Percentiles rank a stretch among this genome's conserved stretches.
phyloP scores from a whole-genome alignment of 192 early-diverging fungal genomes.

The Coemansia sp. region DNA sequence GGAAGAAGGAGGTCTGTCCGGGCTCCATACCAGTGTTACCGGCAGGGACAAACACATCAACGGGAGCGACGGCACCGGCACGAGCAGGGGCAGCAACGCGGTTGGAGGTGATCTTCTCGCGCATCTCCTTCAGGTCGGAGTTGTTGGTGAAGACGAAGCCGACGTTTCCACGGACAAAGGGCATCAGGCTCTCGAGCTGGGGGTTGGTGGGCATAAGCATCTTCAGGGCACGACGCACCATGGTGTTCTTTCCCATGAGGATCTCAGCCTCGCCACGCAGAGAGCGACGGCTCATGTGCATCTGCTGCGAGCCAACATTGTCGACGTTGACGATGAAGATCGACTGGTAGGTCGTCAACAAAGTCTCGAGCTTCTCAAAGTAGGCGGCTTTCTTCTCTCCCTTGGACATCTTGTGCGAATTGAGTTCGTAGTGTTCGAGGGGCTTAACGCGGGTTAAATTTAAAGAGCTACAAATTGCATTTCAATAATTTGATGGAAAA shows the following conservation, averaged over 20 bases:
- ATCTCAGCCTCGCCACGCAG: conserved; percentile 91
- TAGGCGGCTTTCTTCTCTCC: conserved; percentile 92
- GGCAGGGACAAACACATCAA: conserved; percentile 89
- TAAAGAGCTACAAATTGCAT: conserved; percentile 41
- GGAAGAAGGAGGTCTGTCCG: conserved; percentile 99
- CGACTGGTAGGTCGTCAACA: conserved; percentile 90
- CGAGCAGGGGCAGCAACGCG: conserved; percentile 96
- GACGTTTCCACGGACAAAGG: conserved; percentile 90
- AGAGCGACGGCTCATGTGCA: conserved; percentile 93
- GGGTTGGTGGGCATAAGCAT: conserved; percentile 71
- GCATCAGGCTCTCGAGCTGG: conserved; percentile 80
- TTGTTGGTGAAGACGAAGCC: conserved; percentile 99
- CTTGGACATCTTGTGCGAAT: conserved; percentile 45
- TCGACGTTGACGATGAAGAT: conserved; percentile 99
- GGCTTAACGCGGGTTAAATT: conserved; percentile 40
- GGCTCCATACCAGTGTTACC: conserved; percentile 99
- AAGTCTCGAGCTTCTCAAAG: conserved; percentile 87
- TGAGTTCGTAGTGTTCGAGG: conserved; percentile 38
- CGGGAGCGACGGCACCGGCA: conserved; percentile 91
- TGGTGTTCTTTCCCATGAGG: conserved; percentile 99
- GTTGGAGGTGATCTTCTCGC: conserved; percentile 88
- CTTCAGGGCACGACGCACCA: conserved; percentile 87
- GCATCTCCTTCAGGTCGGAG: conserved; percentile 87
- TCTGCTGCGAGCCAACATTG: conserved; percentile 99
- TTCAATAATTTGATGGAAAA: neutral